Evolutionary conservation across 108 stramenopile genomes (phyloP), one percentile per base, ranked within the genome.

Genomic region (Stephanodiscus triporus): DNA sequence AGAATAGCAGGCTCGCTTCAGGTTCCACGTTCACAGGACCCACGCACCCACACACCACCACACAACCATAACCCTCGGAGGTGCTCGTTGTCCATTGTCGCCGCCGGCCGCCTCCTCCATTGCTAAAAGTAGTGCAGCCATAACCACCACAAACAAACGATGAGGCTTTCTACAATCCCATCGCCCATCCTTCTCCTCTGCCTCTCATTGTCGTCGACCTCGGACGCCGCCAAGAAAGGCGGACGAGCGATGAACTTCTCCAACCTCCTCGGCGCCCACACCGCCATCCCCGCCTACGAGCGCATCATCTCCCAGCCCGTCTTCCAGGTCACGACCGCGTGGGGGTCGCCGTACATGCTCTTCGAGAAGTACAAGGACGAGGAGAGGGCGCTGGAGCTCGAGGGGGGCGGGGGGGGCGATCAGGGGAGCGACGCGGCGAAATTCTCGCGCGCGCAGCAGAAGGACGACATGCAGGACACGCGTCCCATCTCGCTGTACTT

Each of bases 321-420:
- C 63, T 95, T 95, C 67, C 83, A 88, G 66, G 93, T 95, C 27
- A 95, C 93, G 30, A 92, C 91, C 14, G 68, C 88, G 14, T 91
- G 89, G 89, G 93, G 93, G 27, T 83, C 83, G 24, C 86, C 93
- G 22, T 95, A 95, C 78, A 88, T 95, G 86, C 90, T 84, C 63
- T 89, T 89, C 66, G 93, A 95, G 70, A 83, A 85, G 42, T 63
- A 87, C 56, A 76, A 81, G 63, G 75, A 80, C 29, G 77, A 77
- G 51, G 82, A 84, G 49, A 69, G 42, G 53, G 82, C 74, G 13
- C 2, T 80, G 17, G 73, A 70, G 55, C 42, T 63, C 34, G 69
- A 76, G 26, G 68, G 72, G 4, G 68, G 20, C 27, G 63, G 48
- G 2, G 23, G 27, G 4, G 27, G 49, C 2, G 55, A 40, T 22